Percentiles rank a stretch among this genome's conserved stretches.
These are phyloP conservation scores for Canavalia ensiformis DNA, from an alignment of 306 rosid species.

Conservation along the genomic window DNA sequence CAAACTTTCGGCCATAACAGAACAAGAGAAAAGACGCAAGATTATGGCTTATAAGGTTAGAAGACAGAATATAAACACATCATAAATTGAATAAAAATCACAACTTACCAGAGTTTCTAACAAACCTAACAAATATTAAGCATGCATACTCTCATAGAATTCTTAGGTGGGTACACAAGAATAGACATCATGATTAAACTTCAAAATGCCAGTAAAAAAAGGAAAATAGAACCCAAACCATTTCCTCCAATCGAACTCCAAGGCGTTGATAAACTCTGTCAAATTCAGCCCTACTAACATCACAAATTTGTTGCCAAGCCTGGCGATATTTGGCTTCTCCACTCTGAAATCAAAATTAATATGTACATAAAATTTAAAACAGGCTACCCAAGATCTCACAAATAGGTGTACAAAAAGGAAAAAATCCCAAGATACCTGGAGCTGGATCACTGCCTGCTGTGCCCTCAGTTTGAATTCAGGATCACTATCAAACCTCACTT, in stretches of 20 bases:
- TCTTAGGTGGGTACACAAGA: background rate
- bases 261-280: constrained; percentile 86
- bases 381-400: constrained; percentile 1
- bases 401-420: background rate
- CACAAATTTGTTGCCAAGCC: constrained; percentile 92
- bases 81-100: constrained; percentile 3
- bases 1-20: constrained; percentile 16
- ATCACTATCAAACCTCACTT: constrained; percentile 84
- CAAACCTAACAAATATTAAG: constrained; percentile 34
- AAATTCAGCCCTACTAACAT: constrained; percentile 87
- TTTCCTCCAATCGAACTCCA: constrained; percentile 83
- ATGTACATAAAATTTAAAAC: constrained; percentile 23
- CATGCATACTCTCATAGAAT: constrained; percentile 18
- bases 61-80: constrained; percentile 22
- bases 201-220: constrained; percentile 23
- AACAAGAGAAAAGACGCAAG: background rate
- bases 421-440: constrained; percentile 65
- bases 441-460: constrained; percentile 86
- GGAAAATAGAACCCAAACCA: constrained; percentile 57
- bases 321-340: constrained; percentile 75
- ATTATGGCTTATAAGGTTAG: constrained; percentile 21
- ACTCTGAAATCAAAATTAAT: constrained; percentile 65
- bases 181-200: constrained; percentile 1
- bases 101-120: constrained; percentile 16
- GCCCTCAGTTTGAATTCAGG: constrained; percentile 87